Evolutionary conservation across 148 eudicot genomes (phyloP).

Genomic region (Chenopodium quinoa): DNA sequence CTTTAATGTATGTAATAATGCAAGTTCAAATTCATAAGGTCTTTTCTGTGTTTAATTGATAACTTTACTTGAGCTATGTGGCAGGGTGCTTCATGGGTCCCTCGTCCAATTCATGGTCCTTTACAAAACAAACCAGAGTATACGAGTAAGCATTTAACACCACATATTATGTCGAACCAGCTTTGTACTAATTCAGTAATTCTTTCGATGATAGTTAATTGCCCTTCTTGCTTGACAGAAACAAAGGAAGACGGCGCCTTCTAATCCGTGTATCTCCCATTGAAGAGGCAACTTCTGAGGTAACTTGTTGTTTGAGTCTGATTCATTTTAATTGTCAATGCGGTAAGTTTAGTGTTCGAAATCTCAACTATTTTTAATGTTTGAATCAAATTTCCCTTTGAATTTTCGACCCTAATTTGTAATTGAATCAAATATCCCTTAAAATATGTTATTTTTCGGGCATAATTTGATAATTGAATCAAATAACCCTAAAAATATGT

Average conservation of each 20-base stretch:
- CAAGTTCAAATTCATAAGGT: neutral
- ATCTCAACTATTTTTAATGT: no score
- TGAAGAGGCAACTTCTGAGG: no score
- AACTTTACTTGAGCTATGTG: conserved; percentile 29
- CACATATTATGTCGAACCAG: neutral
- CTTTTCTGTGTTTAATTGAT: conserved; percentile 10
- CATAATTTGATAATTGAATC: no score
- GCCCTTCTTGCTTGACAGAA: conserved; percentile 37
- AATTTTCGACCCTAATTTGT: no score
- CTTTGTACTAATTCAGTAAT: neutral
- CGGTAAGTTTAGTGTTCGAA: no score
- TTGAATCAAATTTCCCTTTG: no score
- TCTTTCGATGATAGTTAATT: neutral
- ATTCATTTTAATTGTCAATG: no score
- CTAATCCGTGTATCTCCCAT: no score
- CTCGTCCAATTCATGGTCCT: conserved; percentile 60
- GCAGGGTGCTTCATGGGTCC: conserved; percentile 52
- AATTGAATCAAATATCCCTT: no score
- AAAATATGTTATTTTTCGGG: no score
- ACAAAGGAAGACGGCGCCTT: conserved; percentile 12
- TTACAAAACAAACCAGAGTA: conserved; percentile 47
- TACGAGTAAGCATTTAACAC: conserved; percentile 36
- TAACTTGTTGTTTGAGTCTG: no score
- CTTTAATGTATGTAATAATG: conserved; percentile 54
- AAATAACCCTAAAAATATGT: no score